Percentiles rank a stretch among this genome's conserved stretches.
phyloP scores from a whole-genome alignment of 352 stramenopile species.

The Discostella stelligera region DNA sequence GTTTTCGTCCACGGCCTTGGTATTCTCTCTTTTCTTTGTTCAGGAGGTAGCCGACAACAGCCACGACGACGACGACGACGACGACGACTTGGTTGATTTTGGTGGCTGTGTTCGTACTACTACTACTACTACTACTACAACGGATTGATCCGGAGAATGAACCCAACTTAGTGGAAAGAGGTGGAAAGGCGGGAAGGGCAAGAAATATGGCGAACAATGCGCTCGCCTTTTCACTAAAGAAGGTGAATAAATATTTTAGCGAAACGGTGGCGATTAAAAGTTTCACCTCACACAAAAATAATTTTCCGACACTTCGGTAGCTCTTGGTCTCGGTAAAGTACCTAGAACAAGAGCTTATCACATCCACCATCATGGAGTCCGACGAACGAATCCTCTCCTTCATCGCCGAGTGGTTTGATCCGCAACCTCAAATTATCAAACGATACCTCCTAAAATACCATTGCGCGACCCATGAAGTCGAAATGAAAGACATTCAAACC shows the following conservation, averaged over 20 bases:
- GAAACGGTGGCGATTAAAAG: neutral
- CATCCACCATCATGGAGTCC: conserved; percentile 6
- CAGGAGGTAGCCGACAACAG: too few species aligned
- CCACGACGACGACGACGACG: neutral
- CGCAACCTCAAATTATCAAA: conserved; percentile 45
- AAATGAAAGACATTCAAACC: conserved; percentile 41
- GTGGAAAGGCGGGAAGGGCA: neutral
- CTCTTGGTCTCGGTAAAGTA: too few species aligned
- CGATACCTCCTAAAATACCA: conserved; percentile 40
- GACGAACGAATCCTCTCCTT: conserved; percentile 13
- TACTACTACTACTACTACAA: too few species aligned
- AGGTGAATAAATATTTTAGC: neutral
- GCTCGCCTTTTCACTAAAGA: neutral
- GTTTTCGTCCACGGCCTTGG: neutral
- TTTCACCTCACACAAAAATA: neutral
- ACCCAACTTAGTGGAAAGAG: too few species aligned
- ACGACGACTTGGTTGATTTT: too few species aligned
- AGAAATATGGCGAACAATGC: neutral
- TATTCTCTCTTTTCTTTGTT: neutral
- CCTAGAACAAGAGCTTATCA: too few species aligned
- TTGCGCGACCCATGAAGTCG: conserved; percentile 30
- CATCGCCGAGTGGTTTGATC: conserved; percentile 30
- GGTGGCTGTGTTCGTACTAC: too few species aligned
- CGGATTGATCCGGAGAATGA: too few species aligned
- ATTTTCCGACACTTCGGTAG: too few species aligned